Evolutionary conservation across 495 filamentous ascomycete genomes (phyloP).

Genomic region (Lasiosphaeris hirsuta): DNA sequence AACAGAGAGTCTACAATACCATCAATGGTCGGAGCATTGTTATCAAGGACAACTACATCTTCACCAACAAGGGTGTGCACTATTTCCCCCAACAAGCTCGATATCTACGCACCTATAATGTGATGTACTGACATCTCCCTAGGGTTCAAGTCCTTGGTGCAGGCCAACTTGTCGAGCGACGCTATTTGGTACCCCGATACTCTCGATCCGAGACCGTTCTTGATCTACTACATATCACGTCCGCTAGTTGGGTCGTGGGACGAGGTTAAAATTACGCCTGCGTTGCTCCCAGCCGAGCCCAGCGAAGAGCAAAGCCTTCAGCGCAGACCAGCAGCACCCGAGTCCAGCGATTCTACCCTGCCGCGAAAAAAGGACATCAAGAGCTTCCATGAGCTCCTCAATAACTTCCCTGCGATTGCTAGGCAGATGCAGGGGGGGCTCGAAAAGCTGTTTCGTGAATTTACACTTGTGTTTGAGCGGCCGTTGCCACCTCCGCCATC

Average conservation of each 20-base stretch:
- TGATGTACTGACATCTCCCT: constrained; percentile 9
- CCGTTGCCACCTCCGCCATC: constrained; percentile 77
- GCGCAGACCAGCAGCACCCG: constrained; percentile 34
- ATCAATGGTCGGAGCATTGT: constrained; percentile 91
- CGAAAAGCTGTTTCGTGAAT: constrained; percentile 86
- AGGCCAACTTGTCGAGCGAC: constrained; percentile 85
- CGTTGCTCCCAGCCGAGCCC: constrained; percentile 45
- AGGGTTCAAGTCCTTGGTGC: constrained; percentile 91
- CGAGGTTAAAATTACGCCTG: constrained; percentile 62
- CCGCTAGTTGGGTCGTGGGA: constrained; percentile 87
- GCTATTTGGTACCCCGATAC: constrained; percentile 82
- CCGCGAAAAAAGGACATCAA: constrained; percentile 84
- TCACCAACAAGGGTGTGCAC: constrained; percentile 85
- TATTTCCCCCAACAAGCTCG: background rate
- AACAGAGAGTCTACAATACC: constrained; percentile 89
- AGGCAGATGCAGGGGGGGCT: constrained; percentile 93
- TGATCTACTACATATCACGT: constrained; percentile 93
- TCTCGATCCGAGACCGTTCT: constrained; percentile 82
- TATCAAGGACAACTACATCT: constrained; percentile 89
- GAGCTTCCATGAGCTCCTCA: constrained; percentile 85
- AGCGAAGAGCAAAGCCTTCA: constrained; percentile 29
- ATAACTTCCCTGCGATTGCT: constrained; percentile 93
- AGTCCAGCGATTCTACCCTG: constrained; percentile 27
- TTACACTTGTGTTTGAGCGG: constrained; percentile 78
- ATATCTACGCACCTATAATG: background rate